Percentiles rank a stretch among this genome's conserved stretches.
Conservation (phyloP, 768 basidiomycete genomes). For the Calocera cornea region DNA sequence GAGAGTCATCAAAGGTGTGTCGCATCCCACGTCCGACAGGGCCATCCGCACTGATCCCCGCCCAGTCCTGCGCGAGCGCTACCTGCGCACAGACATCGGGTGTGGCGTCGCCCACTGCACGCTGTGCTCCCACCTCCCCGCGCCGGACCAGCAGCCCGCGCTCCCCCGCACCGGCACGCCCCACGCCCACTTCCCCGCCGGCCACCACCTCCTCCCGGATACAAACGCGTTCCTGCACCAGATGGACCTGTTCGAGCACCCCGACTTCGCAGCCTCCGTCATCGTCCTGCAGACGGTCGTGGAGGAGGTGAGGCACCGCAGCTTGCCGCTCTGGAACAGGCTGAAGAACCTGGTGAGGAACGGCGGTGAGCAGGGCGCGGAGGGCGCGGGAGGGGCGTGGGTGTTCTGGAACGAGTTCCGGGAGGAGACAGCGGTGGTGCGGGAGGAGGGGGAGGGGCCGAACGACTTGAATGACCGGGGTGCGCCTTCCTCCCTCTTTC, state of each 20-base stretch:
- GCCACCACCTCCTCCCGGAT: slow-evolving; percentile 80
- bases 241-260: slow-evolving; percentile 89
- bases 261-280: slow-evolving; percentile 60
- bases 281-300: slow-evolving; percentile 90
- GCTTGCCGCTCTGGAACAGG: slow-evolving; percentile 82
- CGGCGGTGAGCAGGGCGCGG: slow-evolving; percentile 57
- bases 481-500: slow-evolving; percentile 21
- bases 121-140: slow-evolving; percentile 36
- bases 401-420: slow-evolving; percentile 79
- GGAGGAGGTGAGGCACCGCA: slow-evolving; percentile 91
- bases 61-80: slow-evolving; percentile 80
- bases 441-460: slow-evolving; percentile 66
- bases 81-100: slow-evolving; percentile 79
- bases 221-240: slow-evolving; percentile 92
- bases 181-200: slow-evolving; percentile 45
- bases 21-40: background rate
- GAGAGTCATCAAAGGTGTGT: slow-evolving; percentile 80
- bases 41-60: background rate
- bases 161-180: slow-evolving; percentile 50
- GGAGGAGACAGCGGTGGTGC: slow-evolving; percentile 64
- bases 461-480: slow-evolving; percentile 95
- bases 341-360: slow-evolving; percentile 70
- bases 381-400: slow-evolving; percentile 37
- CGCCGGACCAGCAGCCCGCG: slow-evolving; percentile 24
- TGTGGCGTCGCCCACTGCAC: slow-evolving; percentile 69